Conservation (phyloP, 2,329 filamentous ascomycete genomes). For the Pyrenochaeta sp. region DNA sequence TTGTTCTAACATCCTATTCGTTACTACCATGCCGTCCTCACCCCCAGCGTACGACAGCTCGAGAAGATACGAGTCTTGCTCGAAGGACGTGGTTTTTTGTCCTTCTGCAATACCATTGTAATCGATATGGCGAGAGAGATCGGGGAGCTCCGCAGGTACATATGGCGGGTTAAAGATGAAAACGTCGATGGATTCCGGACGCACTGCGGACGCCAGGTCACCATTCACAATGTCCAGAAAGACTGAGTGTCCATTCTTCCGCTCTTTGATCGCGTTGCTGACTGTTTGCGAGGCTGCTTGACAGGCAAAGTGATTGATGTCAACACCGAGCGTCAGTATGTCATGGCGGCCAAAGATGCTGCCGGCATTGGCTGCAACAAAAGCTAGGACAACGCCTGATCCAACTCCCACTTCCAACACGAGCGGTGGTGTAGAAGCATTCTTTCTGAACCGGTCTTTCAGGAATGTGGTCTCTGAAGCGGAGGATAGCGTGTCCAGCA, state of each 20-base stretch:
- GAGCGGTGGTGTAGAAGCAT: slow-evolving; percentile 54
- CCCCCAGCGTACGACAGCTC: slow-evolving; percentile 90
- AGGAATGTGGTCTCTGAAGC: slow-evolving; percentile 73
- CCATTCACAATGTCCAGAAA: slow-evolving; percentile 73
- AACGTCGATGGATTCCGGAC: slow-evolving; percentile 72
- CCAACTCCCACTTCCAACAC: slow-evolving; percentile 89
- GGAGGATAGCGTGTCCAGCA: slow-evolving; percentile 89
- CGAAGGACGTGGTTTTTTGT: slow-evolving; percentile 61
- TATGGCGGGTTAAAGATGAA: slow-evolving; percentile 98
- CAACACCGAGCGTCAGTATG: slow-evolving; percentile 77
- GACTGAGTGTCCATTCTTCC: slow-evolving; percentile 32
- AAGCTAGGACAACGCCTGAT: slow-evolving; percentile 92
- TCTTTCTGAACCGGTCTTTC: slow-evolving; percentile 63
- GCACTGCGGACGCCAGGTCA: slow-evolving; percentile 72
- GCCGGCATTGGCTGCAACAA: slow-evolving; percentile 77
- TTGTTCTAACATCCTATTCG: slow-evolving; percentile 75
- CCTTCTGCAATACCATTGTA: slow-evolving; percentile 38
- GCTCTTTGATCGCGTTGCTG: slow-evolving; percentile 54
- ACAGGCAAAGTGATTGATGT: slow-evolving; percentile 88
- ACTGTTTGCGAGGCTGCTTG: slow-evolving; percentile 76
- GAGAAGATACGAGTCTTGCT: slow-evolving; percentile 82
- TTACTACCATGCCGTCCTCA: slow-evolving; percentile 91
- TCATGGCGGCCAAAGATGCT: slow-evolving; percentile 75
- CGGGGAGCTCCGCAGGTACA: slow-evolving; percentile 83
- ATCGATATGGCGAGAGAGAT: slow-evolving; percentile 50